A percentile compares a stretch with the other conserved stretches of the same genome.
Conservation (phyloP, 768 basidiomycete genomes). For the Podaxis carcinomalis region DNA sequence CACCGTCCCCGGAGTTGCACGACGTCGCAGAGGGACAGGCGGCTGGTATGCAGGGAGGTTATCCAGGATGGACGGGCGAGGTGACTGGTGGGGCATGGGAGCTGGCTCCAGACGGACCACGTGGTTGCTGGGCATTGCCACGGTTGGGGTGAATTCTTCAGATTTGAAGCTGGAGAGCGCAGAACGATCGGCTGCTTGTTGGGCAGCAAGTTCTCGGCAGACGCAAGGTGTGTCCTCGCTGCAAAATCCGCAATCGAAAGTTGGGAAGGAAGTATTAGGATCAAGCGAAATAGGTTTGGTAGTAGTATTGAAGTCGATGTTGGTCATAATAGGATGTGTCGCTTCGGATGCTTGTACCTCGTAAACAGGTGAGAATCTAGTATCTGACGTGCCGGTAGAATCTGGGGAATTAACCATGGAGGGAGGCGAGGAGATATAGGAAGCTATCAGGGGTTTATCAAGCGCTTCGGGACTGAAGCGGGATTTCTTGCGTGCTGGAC, state of each 20-base stretch:
- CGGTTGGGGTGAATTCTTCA: constrained; percentile 19
- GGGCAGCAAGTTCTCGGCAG: constrained; percentile 63
- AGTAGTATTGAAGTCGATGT: constrained; percentile 26
- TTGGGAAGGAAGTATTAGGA: constrained; percentile 30
- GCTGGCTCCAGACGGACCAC: constrained; percentile 16
- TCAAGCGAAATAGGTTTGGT: constrained; percentile 22
- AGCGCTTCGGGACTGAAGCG: constrained; percentile 25
- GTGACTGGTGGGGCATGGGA: constrained; percentile 7
- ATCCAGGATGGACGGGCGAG: constrained; percentile 59
- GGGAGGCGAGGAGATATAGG: constrained; percentile 38
- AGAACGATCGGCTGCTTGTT: constrained; percentile 31
- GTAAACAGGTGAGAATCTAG: constrained; percentile 9
- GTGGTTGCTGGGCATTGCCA: neutral
- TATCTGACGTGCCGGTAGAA: constrained; percentile 18
- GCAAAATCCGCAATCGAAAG: constrained; percentile 75
- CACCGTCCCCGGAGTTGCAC: constrained; percentile 29
- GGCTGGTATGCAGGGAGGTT: constrained; percentile 78
- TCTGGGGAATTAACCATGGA: constrained; percentile 48
- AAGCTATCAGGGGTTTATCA: constrained; percentile 25
- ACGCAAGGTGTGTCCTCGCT: constrained; percentile 66
- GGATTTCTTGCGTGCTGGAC: constrained; percentile 28
- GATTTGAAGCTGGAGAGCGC: constrained; percentile 16
- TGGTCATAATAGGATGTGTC: constrained; percentile 27
- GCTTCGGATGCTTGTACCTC: constrained; percentile 26
- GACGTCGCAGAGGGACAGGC: constrained; percentile 74